These are phyloP conservation scores for Metschnikowia colocasiae DNA, from an alignment of 805 yeast species.

Conservation along the genomic window DNA sequence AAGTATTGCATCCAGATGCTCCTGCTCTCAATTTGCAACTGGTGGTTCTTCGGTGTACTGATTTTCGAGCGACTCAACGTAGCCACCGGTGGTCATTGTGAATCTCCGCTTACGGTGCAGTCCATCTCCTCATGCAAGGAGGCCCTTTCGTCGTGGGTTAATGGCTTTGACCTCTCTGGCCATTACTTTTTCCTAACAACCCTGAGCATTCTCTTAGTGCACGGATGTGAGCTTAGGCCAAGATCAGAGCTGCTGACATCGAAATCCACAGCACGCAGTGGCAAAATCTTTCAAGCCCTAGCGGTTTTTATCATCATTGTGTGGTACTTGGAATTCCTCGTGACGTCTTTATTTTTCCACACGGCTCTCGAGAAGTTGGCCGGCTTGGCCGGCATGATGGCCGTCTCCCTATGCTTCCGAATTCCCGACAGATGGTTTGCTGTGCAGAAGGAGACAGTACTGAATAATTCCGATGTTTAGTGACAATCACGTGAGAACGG, in stretches of 20 bases:
- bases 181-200: conserved; percentile 16
- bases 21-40: conserved; percentile 12
- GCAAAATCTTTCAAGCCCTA: not conserved
- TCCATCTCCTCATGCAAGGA: conserved; percentile 5
- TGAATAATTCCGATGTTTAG: not conserved
- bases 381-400: conserved; percentile 10
- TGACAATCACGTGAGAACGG: no score
- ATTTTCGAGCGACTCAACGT: conserved; percentile 27
- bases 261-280: not conserved
- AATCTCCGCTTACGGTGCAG: not conserved
- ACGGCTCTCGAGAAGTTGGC: conserved; percentile 13
- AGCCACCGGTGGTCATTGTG: conserved; percentile 18
- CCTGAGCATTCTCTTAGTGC: conserved; percentile 11
- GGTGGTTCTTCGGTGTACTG: conserved; percentile 36
- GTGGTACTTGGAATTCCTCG: conserved; percentile 14
- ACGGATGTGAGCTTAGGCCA: not conserved
- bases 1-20: conserved; percentile 14
- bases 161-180: conserved; percentile 17
- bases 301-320: conserved; percentile 2
- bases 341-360: conserved; percentile 17
- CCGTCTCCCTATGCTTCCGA: not conserved
- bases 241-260: not conserved
- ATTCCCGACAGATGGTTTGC: not conserved
- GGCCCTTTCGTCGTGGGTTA: conserved; percentile 9
- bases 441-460: not conserved